These are phyloP conservation scores for Starmerella lactis-condensi DNA, from an alignment of 805 yeast genomes.

Conservation along the genomic window DNA sequence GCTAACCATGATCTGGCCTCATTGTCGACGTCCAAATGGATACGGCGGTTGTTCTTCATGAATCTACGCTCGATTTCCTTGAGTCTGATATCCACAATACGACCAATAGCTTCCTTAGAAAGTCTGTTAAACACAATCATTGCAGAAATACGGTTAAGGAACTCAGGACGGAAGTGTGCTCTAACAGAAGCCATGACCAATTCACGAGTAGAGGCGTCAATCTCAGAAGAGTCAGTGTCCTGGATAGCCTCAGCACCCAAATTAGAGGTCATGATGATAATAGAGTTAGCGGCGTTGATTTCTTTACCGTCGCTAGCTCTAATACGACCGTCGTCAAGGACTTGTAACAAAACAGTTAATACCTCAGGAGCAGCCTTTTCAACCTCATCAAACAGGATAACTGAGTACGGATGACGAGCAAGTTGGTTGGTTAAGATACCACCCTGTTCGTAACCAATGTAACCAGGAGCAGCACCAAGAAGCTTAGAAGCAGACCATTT, in stretches of 20 bases:
- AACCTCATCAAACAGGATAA: conserved; percentile 89
- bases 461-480: conserved; percentile 94
- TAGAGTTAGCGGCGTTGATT: conserved; percentile 79
- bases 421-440: conserved; percentile 88
- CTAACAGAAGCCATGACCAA: conserved; percentile 70
- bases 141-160: conserved; percentile 85
- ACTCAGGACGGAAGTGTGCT: conserved; percentile 90
- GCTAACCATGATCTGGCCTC: conserved; percentile 69
- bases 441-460: conserved; percentile 93
- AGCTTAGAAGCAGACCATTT: conserved; percentile 90
- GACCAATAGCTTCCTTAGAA: conserved; percentile 75
- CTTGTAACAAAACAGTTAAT: conserved; percentile 72
- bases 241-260: conserved; percentile 84
- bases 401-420: conserved; percentile 83
- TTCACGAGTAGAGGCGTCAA: conserved; percentile 51
- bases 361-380: conserved; percentile 99
- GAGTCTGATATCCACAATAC: conserved; percentile 75
- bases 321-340: conserved; percentile 90
- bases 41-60: conserved; percentile 60
- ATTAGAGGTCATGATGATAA: conserved; percentile 91
- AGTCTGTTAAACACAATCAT: conserved; percentile 85
- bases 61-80: conserved; percentile 73
- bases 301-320: conserved; percentile 89
- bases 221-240: conserved; percentile 37
- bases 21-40: conserved; percentile 52